A percentile compares a stretch with the other conserved stretches of the same genome.
Evolutionary conservation across 257 asterid species (phyloP).

Genomic region (Mentha longifolia): DNA sequence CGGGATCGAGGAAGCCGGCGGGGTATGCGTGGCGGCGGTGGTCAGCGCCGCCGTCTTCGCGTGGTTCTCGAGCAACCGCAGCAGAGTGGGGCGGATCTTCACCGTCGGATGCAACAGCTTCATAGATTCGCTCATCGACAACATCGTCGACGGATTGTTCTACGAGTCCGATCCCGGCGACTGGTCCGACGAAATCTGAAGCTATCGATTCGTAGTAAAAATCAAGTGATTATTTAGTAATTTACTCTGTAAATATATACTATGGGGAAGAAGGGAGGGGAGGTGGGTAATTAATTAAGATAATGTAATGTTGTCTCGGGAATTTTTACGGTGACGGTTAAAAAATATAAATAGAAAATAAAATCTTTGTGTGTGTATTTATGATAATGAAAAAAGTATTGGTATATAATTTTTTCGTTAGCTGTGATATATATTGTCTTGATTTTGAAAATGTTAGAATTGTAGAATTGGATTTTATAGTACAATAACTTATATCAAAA

Average conservation of each 20-base stretch:
- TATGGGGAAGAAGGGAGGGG: background rate
- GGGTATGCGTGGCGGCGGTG: slow-evolving; percentile 67
- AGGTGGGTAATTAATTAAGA: background rate
- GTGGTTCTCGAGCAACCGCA: slow-evolving; percentile 74
- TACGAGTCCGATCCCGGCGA: slow-evolving; percentile 59
- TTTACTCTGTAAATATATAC: background rate
- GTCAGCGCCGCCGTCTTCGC: slow-evolving; percentile 76
- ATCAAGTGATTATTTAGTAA: background rate
- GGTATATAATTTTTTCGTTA: too few relatives aligned
- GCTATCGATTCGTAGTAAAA: background rate
- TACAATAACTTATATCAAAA: too few relatives aligned
- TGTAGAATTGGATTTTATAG: too few relatives aligned
- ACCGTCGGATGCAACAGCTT: slow-evolving; percentile 68
- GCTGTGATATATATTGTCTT: too few relatives aligned
- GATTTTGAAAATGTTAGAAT: background rate
- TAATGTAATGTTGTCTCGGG: background rate
- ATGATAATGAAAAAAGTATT: too few relatives aligned
- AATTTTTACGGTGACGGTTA: too few relatives aligned
- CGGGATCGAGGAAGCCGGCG: slow-evolving; percentile 73
- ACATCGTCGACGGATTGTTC: slow-evolving; percentile 77
- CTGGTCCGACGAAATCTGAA: slow-evolving; percentile 60
- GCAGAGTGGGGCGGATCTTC: slow-evolving; percentile 69
- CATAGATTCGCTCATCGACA: slow-evolving; percentile 75
- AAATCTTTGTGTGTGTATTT: background rate
- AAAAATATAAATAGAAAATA: background rate